These are phyloP conservation scores for Yamadazyma spencermartinsiae DNA, from an alignment of 1,139 yeast species.

Conservation along the genomic window DNA sequence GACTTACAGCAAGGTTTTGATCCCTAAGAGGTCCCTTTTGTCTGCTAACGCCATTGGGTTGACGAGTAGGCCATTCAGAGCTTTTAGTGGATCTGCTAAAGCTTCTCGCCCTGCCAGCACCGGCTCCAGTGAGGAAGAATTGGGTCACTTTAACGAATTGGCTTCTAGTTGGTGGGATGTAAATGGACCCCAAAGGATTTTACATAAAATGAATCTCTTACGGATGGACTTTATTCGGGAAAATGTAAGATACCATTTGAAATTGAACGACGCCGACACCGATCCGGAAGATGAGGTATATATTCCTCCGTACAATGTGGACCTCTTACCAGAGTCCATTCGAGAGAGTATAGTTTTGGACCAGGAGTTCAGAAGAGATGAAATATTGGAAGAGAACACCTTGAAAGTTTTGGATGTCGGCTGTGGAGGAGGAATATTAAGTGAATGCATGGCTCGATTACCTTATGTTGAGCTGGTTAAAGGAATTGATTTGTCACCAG, in stretches of 20 bases:
- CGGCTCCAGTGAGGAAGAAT: slow-evolving; percentile 49
- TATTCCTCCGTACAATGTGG: slow-evolving; percentile 75
- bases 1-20: too few species aligned
- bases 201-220: slow-evolving; percentile 90
- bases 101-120: slow-evolving; percentile 20
- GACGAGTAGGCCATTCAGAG: background rate
- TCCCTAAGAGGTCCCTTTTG: too few species aligned
- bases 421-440: slow-evolving; percentile 94
- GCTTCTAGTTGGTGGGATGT: slow-evolving; percentile 98
- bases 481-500: slow-evolving; percentile 84
- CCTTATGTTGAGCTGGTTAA: slow-evolving; percentile 60
- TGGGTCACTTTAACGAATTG: slow-evolving; percentile 76
- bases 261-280: slow-evolving; percentile 39
- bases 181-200: slow-evolving; percentile 85
- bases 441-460: slow-evolving; percentile 84
- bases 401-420: slow-evolving; percentile 81
- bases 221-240: slow-evolving; percentile 83
- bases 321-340: slow-evolving; percentile 60
- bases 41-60: too few species aligned
- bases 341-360: slow-evolving; percentile 48
- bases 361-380: slow-evolving; percentile 45
- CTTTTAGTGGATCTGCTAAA: background rate
- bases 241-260: slow-evolving; percentile 51
- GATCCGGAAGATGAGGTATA: slow-evolving; percentile 52
- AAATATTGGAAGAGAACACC: slow-evolving; percentile 33